Percentiles rank a stretch among this genome's conserved stretches.
Conservation (phyloP, 352 stramenopile species). For the Phytophthora cryptogea region DNA sequence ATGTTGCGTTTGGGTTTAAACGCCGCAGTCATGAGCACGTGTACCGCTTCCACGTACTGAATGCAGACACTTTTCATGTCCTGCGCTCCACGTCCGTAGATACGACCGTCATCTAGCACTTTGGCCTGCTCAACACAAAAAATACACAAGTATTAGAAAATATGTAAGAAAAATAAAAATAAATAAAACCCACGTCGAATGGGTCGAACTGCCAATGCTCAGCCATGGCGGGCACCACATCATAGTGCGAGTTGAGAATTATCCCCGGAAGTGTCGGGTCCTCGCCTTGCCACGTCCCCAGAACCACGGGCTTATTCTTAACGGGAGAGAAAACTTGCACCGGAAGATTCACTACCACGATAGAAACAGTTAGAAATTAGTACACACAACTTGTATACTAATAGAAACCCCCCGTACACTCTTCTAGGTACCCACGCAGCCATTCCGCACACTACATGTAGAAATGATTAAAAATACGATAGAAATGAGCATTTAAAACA, state of each 20-base stretch:
- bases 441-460: slow-evolving; percentile 77
- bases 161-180: slow-evolving; percentile 1
- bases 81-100: slow-evolving; percentile 94
- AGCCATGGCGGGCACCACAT: slow-evolving; percentile 92
- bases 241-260: slow-evolving; percentile 97
- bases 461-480: not conserved
- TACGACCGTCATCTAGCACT: slow-evolving; percentile 87
- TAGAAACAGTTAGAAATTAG: not conserved
- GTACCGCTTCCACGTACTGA: slow-evolving; percentile 94
- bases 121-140: slow-evolving; percentile 49
- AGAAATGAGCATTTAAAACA: not conserved
- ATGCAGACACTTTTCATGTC: slow-evolving; percentile 98
- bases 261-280: slow-evolving; percentile 89
- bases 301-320: slow-evolving; percentile 87
- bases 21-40: slow-evolving; percentile 57
- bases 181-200: slow-evolving; percentile 70
- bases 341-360: slow-evolving; percentile 38
- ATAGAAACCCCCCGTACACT: slow-evolving; percentile 30
- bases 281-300: slow-evolving; percentile 87
- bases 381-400: not conserved
- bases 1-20: slow-evolving; percentile 89
- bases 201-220: slow-evolving; percentile 92
- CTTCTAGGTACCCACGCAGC: slow-evolving; percentile 60
- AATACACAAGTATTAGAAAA: slow-evolving; percentile 1
- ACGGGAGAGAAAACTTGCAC: slow-evolving; percentile 63